Evolutionary conservation across 495 filamentous ascomycete species (phyloP).

Genomic region (Aspergillus baeticus): DNA sequence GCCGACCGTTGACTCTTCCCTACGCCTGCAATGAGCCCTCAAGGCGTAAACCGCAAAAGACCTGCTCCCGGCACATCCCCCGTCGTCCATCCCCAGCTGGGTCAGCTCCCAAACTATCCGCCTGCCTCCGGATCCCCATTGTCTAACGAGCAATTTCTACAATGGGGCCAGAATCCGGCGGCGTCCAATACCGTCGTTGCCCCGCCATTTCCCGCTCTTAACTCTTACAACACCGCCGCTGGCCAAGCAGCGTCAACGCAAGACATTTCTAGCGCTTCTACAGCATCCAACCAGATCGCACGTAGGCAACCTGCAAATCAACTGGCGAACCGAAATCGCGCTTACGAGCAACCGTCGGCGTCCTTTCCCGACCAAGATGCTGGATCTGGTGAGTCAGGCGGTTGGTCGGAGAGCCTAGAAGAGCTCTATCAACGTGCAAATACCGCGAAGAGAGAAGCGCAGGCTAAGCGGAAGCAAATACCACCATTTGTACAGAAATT

Average conservation of each 20-base stretch:
- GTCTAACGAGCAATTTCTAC: constrained; percentile 54
- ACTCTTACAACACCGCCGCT: constrained; percentile 41
- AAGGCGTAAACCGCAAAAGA: constrained; percentile 61
- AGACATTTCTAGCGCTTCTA: constrained; percentile 45
- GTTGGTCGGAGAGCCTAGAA: constrained; percentile 66
- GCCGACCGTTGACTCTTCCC: constrained; percentile 8
- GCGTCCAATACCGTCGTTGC: constrained; percentile 34
- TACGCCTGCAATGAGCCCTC: constrained; percentile 38
- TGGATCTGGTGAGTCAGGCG: constrained; percentile 45
- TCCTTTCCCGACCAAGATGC: constrained; percentile 46
- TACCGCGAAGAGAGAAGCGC: constrained; percentile 77
- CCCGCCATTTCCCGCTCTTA: constrained; percentile 31
- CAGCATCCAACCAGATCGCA: constrained; percentile 63
- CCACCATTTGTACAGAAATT: constrained; percentile 98
- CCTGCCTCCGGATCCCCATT: constrained; percentile 36
- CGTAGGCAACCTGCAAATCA: constrained; percentile 61
- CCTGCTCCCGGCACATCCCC: constrained; percentile 70
- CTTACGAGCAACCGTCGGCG: constrained; percentile 46
- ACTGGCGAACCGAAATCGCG: constrained; percentile 50
- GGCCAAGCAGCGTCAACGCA: constrained; percentile 27
- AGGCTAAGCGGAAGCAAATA: constrained; percentile 87
- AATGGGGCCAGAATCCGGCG: constrained; percentile 49
- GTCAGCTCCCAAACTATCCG: constrained; percentile 32
- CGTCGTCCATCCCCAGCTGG: constrained; percentile 48
- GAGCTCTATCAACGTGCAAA: constrained; percentile 72